Conservation (phyloP, 306 rosid genomes). For the Cicer arietinum region DNA sequence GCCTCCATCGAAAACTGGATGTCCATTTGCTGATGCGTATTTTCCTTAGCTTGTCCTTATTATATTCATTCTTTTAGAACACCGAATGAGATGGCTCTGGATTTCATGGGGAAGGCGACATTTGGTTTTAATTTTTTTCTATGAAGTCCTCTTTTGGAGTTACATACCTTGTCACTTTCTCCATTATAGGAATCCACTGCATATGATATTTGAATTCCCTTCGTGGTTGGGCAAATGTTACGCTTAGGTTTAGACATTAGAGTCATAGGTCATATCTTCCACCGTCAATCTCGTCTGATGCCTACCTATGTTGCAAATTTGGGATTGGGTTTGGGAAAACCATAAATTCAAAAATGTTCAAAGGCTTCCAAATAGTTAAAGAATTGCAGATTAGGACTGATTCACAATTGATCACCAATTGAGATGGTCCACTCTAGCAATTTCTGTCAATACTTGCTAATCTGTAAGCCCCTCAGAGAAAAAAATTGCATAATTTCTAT, state of each 20-base stretch:
- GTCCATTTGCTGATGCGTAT: background rate
- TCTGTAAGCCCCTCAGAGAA: background rate
- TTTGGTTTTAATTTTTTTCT: no score
- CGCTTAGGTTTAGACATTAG: background rate
- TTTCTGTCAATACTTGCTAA: background rate
- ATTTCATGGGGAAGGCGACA: background rate
- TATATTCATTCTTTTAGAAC: background rate
- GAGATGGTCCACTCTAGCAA: background rate
- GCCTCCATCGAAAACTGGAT: background rate
- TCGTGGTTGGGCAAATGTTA: background rate
- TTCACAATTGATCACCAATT: background rate
- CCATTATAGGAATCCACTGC: background rate
- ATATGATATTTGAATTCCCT: background rate
- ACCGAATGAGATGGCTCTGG: background rate
- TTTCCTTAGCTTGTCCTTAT: background rate
- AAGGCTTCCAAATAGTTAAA: background rate
- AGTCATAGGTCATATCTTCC: conserved; percentile 6
- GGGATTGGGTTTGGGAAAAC: background rate
- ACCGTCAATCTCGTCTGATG: background rate
- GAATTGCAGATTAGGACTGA: background rate
- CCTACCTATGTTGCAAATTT: background rate
- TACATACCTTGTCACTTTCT: background rate
- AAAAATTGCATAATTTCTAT: conserved; percentile 3
- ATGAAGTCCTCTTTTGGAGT: background rate
- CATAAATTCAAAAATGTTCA: background rate